Base-by-base conservation (phyloP, 345 rosid genomes). In the Kandelia obovata region DNA sequence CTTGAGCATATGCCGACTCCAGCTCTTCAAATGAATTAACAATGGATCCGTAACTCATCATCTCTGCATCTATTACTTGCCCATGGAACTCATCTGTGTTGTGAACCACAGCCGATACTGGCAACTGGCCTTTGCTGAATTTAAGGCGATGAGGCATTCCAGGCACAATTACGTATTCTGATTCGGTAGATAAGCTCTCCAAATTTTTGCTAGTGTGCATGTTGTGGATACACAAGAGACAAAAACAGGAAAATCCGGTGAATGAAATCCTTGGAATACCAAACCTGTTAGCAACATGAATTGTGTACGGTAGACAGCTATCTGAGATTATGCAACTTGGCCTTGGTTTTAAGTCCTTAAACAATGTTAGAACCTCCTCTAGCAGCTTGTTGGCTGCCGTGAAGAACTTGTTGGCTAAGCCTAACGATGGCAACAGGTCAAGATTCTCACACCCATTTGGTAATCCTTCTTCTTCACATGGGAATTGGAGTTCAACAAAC, bases 301-400 rank as follows among this genome's bases (percentile, higher is more conserved):
- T 46, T 1, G 83, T 81, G 68, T 75, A 82, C 0, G 69, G 73
- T 19, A 53, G 59, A 25, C 62, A 58, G 73, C 61, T 17, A 43
- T 82, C 86, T 1, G 83, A 79, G 21, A 85, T 66, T 19, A 82
- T 61, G 76, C 88, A 85, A 39, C 27, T 61, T 0, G 81, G 76
- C 23, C 61, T 43, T 59, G 82, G 66, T 16, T 31, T 26, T 7
- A 68, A 23, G 13, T 76, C 51, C 20, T 63, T 26, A 32, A 84
- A 37, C 23, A 79, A 43, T 37, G 35, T 26, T 53, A 74, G 73
- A 1, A 77, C 53, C 2, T 73, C 71, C 0, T 37, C 71, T n/a
- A 63, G 74, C 7, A 79, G 71, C 56, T 61, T 19, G 9, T 59
- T 30, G 13, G 64, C 17, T 8, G 71, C 76, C 0, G 13, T 21